Conservation (phyloP, 495 filamentous ascomycete genomes). For the Mytilinidion resinicola region DNA sequence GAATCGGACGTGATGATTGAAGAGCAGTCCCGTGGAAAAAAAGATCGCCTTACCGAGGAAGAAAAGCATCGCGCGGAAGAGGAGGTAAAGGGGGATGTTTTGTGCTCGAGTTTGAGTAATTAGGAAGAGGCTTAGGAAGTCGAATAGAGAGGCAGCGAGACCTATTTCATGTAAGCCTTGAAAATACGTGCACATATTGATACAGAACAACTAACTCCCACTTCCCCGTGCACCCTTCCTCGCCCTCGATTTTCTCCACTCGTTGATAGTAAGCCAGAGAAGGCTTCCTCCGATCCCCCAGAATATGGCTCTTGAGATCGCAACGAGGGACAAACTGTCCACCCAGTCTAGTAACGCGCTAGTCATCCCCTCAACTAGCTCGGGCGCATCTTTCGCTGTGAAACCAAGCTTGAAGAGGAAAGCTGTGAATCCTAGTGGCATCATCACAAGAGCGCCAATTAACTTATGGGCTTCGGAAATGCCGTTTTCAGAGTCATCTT, state of each 20-base stretch:
- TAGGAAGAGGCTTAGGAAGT: constrained; percentile 68
- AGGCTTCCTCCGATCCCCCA: constrained; percentile 18
- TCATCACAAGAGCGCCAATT: constrained; percentile 32
- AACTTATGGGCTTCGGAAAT: constrained; percentile 10
- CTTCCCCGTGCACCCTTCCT: background rate
- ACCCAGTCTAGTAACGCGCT: constrained; percentile 20
- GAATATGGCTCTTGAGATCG: constrained; percentile 31
- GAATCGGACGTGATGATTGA: background rate
- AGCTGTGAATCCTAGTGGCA: constrained; percentile 47
- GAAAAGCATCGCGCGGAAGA: constrained; percentile 56
- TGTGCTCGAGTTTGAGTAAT: constrained; percentile 78
- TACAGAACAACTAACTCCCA: constrained; percentile 6
- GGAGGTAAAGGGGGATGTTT: constrained; percentile 76
- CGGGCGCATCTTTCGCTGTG: constrained; percentile 75
- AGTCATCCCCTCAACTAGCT: constrained; percentile 58
- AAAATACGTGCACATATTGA: constrained; percentile 1
- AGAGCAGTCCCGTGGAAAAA: constrained; percentile 41
- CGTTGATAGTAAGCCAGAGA: constrained; percentile 8
- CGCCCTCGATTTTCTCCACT: constrained; percentile 12
- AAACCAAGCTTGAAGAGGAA: constrained; percentile 82
- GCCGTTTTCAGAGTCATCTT: constrained; percentile 6
- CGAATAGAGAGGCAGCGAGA: constrained; percentile 47
- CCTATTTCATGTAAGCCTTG: constrained; percentile 1
- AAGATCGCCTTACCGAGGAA: constrained; percentile 42
- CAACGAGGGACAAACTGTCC: constrained; percentile 26